A percentile compares a stretch with the other conserved stretches of the same genome.
These are phyloP conservation scores for Trichoderma simmonsii DNA, from an alignment of 2,329 filamentous ascomycete genomes.

Conservation along the genomic window DNA sequence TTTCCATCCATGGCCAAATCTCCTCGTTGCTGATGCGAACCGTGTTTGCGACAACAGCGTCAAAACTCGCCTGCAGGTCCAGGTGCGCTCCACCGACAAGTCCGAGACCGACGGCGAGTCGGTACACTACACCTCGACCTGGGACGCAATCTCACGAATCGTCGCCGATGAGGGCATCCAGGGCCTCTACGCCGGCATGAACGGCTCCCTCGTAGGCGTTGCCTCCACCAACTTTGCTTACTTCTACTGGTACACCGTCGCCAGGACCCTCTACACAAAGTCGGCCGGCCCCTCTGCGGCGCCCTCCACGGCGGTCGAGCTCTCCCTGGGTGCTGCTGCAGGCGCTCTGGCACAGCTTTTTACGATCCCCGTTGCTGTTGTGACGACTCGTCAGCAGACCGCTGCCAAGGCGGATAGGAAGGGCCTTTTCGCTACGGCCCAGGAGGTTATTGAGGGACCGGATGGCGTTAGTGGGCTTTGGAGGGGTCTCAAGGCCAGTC, in stretches of 20 bases:
- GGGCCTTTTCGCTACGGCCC: slow-evolving; percentile 80
- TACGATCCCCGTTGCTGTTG: slow-evolving; percentile 92
- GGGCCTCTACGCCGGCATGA: slow-evolving; percentile 87
- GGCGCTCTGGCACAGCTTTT: slow-evolving; percentile 92
- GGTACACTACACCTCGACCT: slow-evolving; percentile 77
- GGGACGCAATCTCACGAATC: slow-evolving; percentile 87
- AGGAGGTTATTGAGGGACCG: slow-evolving; percentile 84
- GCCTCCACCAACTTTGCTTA: slow-evolving; percentile 98
- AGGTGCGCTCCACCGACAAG: slow-evolving; percentile 60
- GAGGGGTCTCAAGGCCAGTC: slow-evolving; percentile 91
- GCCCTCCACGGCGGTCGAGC: slow-evolving; percentile 77
- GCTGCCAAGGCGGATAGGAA: slow-evolving; percentile 81
- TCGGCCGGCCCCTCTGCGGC: slow-evolving; percentile 48
- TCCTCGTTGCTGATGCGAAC: not conserved
- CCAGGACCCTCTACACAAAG: slow-evolving; percentile 75
- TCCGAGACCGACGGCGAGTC: slow-evolving; percentile 39
- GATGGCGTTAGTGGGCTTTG: slow-evolving; percentile 88
- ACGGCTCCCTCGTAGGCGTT: slow-evolving; percentile 82
- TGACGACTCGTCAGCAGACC: slow-evolving; percentile 95
- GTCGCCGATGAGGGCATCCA: slow-evolving; percentile 71
- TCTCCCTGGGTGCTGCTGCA: slow-evolving; percentile 79
- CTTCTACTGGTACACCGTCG: slow-evolving; percentile 97
- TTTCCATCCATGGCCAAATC: not conserved
- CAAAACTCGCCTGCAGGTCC: slow-evolving; percentile 94
- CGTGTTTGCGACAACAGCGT: slow-evolving; percentile 61